Base-by-base conservation (phyloP, 108 stramenopile genomes). In the Pseudonitzschia pungens region DNA sequence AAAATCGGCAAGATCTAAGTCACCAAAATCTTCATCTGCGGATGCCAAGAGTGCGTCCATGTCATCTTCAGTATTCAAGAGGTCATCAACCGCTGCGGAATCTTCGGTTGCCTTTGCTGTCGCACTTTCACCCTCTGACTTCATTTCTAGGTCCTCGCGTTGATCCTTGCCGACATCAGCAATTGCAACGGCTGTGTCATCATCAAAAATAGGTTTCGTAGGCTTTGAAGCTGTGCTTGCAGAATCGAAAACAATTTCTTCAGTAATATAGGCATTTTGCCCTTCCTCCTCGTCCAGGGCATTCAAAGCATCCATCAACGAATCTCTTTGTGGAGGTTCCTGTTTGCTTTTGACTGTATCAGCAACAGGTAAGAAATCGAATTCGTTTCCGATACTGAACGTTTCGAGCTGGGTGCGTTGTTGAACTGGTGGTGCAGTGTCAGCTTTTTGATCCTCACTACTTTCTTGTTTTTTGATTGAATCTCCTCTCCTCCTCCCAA, bases 321-420 rank as follows among this genome's bases (percentile, higher is more conserved):
- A 80, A 56, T 77, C 83, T 59, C 74, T 76, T 45, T 76, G 71
- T 21, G 72, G 77, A 24, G 68, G 57, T 28, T 45, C 43, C 66
- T 52, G 33, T 33, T 52, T 69, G 14, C 7, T 15, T 21, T 54
- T 54, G 53, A 54, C 73, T 31, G 64, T 79, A 73, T 42, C 75
- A 69, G 64, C 68, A 40, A 27, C 79, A 67, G 84, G 70, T 27
- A 86, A 72, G 53, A 87, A 86, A 36, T 87, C 88, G 24, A 91
- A 81, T 43, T 91, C 92, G 41, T 86, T 87, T 44, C 92, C 92
- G 68, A 94, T 94, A 59, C 84, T 87, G 81, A 94, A 94, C 2
- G 84, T 76, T 56, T 84, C 76, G 62, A 90, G 82, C 6, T 71
- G 60, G 43, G 77, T 63, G 18, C 44, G 36, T 51, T 81, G 52